Evolutionary conservation across 257 asterid species (phyloP), one percentile per base, ranked within the genome.

Genomic region (Solanum arcanum): DNA sequence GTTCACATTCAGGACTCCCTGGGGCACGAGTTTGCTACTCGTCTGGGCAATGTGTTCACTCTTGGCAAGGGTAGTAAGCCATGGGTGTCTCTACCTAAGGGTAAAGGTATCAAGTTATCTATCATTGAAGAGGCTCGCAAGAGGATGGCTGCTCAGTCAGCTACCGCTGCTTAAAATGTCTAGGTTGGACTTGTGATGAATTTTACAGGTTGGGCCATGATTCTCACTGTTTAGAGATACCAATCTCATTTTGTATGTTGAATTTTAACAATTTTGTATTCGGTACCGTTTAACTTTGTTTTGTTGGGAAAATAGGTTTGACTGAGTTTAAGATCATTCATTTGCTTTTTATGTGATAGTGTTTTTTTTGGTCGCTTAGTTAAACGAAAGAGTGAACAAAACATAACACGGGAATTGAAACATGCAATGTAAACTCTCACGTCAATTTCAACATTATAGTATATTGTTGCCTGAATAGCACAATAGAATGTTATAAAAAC

Each of bases 51-150:
- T 86, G 92, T 90, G 8, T 90, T 86, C 88, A 90, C 92, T 10
- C 82, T 90, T 39, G 92, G 92, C 3, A 90, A 90, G 66, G 92
- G 92, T 18, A 88, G 89, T 10, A 90, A 90, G 89, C 90, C 92
- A 4, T 90, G 92, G 90, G 90, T 86, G 3, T 90, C 92, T 20
- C 90, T 90, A 39, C 92, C 89, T 13, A 88, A 90, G 89, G 92
- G 89, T 14, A 90, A 90, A 83, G 90, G 92, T 84, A 84, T 90
- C 84, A 90, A 90, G 88, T 81, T 90, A 77, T 39, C 92, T 49
- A 88, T 90, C 86, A 90, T 90, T 4, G 90, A 90, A 86, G 92
- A 90, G 88, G 89, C 92, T 16, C 89, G 83, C 77, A 90, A 90
- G 89, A 86, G 92, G 88, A 85, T 82, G 29, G 86, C 89, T 83